Conservation (phyloP, 345 rosid species). For the Boechera retrofracta region DNA sequence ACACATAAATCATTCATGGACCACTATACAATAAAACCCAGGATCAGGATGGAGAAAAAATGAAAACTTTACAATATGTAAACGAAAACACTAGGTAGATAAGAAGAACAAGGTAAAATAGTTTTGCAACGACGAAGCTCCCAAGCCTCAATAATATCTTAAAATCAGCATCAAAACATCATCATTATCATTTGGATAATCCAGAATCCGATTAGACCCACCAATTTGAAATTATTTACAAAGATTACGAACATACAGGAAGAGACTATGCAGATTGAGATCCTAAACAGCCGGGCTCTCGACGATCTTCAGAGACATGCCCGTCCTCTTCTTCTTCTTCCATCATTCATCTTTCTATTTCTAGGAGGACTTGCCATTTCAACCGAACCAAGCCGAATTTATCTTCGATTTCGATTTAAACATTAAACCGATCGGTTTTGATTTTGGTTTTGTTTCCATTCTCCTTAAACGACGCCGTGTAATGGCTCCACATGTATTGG, state of each 20-base stretch:
- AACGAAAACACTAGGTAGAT: background rate
- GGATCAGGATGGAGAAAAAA: slow-evolving; percentile 1
- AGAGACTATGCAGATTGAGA: slow-evolving; percentile 10
- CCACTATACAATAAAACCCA: slow-evolving; percentile 2
- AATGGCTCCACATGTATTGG: background rate
- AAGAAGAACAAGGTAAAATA: background rate
- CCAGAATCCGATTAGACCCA: background rate
- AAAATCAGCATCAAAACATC: background rate
- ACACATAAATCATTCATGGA: slow-evolving; percentile 29
- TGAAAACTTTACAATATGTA: background rate
- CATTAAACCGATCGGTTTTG: background rate
- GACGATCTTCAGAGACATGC: background rate
- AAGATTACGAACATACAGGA: background rate
- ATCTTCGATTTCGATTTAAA: background rate
- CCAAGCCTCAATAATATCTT: background rate
- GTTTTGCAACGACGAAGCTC: slow-evolving; percentile 2
- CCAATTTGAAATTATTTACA: background rate
- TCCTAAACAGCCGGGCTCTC: slow-evolving; percentile 36
- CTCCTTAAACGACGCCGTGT: background rate
- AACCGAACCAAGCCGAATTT: slow-evolving; percentile 12
- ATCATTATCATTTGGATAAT: background rate
- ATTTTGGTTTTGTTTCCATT: no score
- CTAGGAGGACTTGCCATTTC: slow-evolving; percentile 17
- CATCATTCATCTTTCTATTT: slow-evolving; percentile 35
- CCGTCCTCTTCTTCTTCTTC: background rate